A percentile compares a stretch with the other conserved stretches of the same genome.
Conservation (phyloP, 257 asterid genomes). For the Penstemon eatonii region DNA sequence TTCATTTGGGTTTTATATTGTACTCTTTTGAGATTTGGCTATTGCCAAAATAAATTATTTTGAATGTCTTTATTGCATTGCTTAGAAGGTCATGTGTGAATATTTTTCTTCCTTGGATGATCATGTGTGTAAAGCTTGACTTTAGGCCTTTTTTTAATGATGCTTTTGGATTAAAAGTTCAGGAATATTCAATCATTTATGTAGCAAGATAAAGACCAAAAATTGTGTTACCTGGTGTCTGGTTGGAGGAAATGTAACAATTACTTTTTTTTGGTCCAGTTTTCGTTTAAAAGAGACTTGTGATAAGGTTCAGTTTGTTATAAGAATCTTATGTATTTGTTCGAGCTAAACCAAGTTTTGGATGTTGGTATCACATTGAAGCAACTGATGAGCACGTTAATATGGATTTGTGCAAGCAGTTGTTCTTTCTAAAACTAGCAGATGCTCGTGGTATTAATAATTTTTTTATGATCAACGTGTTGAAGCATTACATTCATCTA, state of each 20-base stretch:
- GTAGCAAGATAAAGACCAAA: not conserved
- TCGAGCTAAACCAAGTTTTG: not conserved
- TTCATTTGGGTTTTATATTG: not conserved
- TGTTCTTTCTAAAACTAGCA: not conserved
- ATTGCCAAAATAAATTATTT: not conserved
- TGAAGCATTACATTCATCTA: not conserved
- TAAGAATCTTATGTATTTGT: not conserved
- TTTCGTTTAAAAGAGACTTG: slow-evolving; percentile 7
- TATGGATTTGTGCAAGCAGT: not conserved
- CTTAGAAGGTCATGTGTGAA: not conserved
- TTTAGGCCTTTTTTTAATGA: not conserved
- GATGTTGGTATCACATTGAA: not conserved
- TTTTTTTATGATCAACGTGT: not conserved
- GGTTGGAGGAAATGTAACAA: not conserved
- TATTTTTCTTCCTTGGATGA: not conserved
- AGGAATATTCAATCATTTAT: not conserved
- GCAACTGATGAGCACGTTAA: not conserved
- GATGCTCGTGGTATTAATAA: not conserved
- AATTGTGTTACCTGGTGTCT: not conserved
- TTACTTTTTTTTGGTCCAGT: not conserved
- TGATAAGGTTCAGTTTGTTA: not conserved
- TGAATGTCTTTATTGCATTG: not conserved
- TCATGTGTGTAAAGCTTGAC: slow-evolving; percentile 8
- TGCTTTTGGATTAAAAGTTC: not conserved
- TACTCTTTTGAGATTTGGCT: not conserved